A percentile compares a stretch with the other conserved stretches of the same genome.
These are phyloP conservation scores for Veloboletus limbatus DNA, from an alignment of 1,284 basidiomycete genomes.

Conservation along the genomic window DNA sequence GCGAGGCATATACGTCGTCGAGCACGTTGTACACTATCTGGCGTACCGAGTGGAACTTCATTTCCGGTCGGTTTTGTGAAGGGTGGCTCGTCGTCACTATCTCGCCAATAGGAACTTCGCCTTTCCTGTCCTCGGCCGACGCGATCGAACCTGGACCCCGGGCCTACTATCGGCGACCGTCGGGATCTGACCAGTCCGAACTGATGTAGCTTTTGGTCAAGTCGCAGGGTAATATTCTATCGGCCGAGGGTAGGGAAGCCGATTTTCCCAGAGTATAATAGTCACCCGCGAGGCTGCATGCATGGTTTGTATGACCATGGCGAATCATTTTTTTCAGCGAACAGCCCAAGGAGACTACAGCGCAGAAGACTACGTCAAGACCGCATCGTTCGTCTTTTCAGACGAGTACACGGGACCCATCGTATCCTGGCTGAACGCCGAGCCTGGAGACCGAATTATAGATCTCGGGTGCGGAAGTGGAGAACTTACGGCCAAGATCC, in stretches of 20 bases:
- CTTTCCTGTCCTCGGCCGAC: slow-evolving; percentile 23
- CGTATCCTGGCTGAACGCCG: slow-evolving; percentile 57
- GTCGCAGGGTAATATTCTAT: not conserved
- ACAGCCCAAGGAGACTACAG: slow-evolving; percentile 39
- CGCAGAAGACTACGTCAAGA: slow-evolving; percentile 55
- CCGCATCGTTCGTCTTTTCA: slow-evolving; percentile 73
- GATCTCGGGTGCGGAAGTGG: slow-evolving; percentile 86
- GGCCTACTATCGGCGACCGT: too few relatives aligned
- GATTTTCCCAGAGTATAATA: slow-evolving; percentile 16
- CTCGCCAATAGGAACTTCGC: too few relatives aligned
- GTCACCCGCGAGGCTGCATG: not conserved
- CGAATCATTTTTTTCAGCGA: not conserved
- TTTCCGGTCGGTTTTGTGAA: too few relatives aligned
- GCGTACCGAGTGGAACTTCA: not conserved
- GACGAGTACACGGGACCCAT: slow-evolving; percentile 59
- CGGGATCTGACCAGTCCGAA: too few relatives aligned
- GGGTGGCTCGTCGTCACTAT: not conserved
- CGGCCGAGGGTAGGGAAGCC: slow-evolving; percentile 24
- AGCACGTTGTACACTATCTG: too few relatives aligned
- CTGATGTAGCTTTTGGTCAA: too few relatives aligned
- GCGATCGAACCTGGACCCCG: too few relatives aligned
- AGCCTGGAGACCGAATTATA: slow-evolving; percentile 66
- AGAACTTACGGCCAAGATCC: slow-evolving; percentile 63
- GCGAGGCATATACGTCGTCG: too few relatives aligned
- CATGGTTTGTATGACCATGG: slow-evolving; percentile 9